phyloP scores from a whole-genome alignment of 345 rosid species.

The Mercurialis annua region DNA sequence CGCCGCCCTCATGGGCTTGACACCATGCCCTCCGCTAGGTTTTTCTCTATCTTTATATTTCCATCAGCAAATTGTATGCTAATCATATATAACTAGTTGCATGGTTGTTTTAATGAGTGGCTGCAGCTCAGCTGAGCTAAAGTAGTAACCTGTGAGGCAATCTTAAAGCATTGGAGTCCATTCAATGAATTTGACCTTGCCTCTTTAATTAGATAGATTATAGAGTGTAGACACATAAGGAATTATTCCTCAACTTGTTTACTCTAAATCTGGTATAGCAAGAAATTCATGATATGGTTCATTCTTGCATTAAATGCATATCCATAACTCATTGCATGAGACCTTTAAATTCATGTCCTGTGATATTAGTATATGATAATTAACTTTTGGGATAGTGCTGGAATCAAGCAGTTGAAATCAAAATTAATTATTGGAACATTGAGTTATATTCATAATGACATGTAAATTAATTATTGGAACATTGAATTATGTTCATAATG shows the following conservation, averaged over 20 bases:
- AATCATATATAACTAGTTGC: not conserved
- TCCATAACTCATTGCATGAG: slow-evolving; percentile 1
- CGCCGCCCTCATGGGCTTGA: slow-evolving; percentile 51
- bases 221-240: not conserved
- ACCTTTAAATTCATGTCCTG: not conserved
- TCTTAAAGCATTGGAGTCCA: not conserved
- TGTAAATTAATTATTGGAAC: too few species aligned
- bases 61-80: not conserved
- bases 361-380: not conserved
- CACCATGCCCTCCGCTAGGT: slow-evolving; percentile 47
- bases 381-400: not conserved
- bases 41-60: not conserved
- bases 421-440: not conserved
- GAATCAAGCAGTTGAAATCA: not conserved
- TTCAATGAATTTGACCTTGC: not conserved
- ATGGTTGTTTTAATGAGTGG: not conserved
- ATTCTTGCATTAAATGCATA: not conserved
- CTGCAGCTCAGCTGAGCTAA: not conserved
- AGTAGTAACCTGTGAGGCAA: not conserved
- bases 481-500: too few species aligned
- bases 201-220: not conserved
- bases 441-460: not conserved
- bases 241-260: too few species aligned
- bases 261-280: too few species aligned
- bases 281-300: not conserved